A percentile compares a stretch with the other conserved stretches of the same genome.
Conservation (phyloP, 2,329 filamentous ascomycete species). For the Zasmidium angulare region DNA sequence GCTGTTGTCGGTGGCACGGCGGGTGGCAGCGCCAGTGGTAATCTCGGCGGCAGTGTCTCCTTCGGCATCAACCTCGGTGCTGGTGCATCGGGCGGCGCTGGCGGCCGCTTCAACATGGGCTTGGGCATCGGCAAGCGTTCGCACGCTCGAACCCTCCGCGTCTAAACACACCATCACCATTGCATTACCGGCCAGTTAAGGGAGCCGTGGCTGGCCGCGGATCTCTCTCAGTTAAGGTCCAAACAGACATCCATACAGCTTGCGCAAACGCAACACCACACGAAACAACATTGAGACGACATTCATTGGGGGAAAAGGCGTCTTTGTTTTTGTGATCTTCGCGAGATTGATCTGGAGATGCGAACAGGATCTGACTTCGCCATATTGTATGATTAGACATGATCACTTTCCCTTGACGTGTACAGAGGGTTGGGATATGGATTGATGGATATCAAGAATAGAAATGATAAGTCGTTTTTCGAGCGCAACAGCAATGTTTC, state of each 20-base stretch:
- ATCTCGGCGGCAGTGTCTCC: slow-evolving; percentile 7
- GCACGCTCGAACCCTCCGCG: slow-evolving; percentile 12
- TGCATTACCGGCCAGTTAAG: not conserved
- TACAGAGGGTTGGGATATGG: not conserved
- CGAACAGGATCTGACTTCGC: not conserved
- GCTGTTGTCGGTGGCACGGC: slow-evolving; percentile 4
- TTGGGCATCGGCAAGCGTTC: not conserved
- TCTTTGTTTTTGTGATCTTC: not conserved
- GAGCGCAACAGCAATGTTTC: no score
- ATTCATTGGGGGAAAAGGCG: not conserved
- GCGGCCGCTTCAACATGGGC: not conserved
- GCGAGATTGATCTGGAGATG: not conserved
- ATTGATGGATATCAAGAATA: not conserved
- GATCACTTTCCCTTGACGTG: not conserved
- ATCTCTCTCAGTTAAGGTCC: not conserved
- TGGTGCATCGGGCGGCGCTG: not conserved
- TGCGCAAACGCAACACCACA: no score
- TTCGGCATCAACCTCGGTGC: slow-evolving; percentile 7
- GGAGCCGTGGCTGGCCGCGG: not conserved
- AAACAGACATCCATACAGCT: no score
- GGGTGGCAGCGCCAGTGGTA: not conserved
- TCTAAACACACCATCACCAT: not conserved
- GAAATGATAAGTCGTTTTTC: not conserved
- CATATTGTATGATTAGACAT: not conserved
- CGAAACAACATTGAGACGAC: not conserved